Evolutionary conservation across 2,329 filamentous ascomycete species (phyloP).

Genomic region (Chaetomiaceae sp.): DNA sequence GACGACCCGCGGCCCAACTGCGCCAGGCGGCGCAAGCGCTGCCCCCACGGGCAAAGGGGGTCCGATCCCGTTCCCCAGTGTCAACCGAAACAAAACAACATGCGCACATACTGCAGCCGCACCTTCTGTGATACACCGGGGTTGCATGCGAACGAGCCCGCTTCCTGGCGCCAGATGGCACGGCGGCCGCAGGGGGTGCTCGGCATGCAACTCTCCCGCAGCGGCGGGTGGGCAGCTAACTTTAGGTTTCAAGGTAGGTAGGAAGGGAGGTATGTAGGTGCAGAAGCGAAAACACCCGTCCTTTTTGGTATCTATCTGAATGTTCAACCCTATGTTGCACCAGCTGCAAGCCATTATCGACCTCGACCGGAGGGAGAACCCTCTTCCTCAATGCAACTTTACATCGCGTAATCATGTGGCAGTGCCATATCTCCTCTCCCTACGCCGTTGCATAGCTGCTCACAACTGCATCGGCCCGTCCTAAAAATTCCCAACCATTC

Average conservation of each 20-base stretch:
- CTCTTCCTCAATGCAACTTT: slow-evolving; percentile 5
- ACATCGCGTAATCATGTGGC: slow-evolving; percentile 9
- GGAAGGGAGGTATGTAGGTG: too few relatives aligned
- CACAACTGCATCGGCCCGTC: too few relatives aligned
- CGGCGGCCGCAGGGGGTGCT: too few relatives aligned
- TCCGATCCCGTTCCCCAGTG: slow-evolving; percentile 4
- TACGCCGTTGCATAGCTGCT: too few relatives aligned
- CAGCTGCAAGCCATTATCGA: slow-evolving; percentile 7
- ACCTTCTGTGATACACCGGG: slow-evolving; percentile 15
- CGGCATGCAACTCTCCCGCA: too few relatives aligned
- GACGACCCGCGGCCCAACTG: too few relatives aligned
- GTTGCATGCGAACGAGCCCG: slow-evolving; percentile 6
- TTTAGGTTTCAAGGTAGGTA: too few relatives aligned
- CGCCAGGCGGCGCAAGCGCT: slow-evolving; percentile 18
- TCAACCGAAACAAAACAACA: slow-evolving; percentile 11
- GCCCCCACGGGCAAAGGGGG: too few relatives aligned
- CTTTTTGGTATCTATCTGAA: slow-evolving; percentile 22
- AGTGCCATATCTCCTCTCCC: slow-evolving; percentile 1
- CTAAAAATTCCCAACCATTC: too few relatives aligned
- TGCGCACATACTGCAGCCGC: slow-evolving; percentile 6
- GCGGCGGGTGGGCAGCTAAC: too few relatives aligned
- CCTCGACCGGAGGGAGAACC: slow-evolving; percentile 5
- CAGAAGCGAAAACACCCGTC: slow-evolving; percentile 4
- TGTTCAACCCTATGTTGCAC: slow-evolving; percentile 11
- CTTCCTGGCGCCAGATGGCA: slow-evolving; percentile 15